A percentile compares a stretch with the other conserved stretches of the same genome.
phyloP scores from a whole-genome alignment of 108 stramenopile species.

The Epipyxis sp. region DNA sequence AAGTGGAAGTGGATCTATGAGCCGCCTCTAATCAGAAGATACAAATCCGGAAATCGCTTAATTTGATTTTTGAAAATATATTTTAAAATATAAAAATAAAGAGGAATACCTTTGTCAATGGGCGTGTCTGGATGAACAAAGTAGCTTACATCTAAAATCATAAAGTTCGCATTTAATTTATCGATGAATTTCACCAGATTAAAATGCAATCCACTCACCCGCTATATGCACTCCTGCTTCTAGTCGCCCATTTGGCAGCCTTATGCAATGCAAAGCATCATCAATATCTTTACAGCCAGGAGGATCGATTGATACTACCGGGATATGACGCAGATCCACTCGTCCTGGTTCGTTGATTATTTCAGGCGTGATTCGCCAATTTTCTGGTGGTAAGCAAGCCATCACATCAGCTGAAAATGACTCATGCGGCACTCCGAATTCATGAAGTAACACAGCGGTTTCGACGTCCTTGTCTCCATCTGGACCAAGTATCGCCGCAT shows the following conservation, averaged over 20 bases:
- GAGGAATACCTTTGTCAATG: slow-evolving; percentile 77
- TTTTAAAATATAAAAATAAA: neutral
- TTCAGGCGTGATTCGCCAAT: slow-evolving; percentile 73
- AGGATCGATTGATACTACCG: slow-evolving; percentile 93
- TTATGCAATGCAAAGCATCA: slow-evolving; percentile 88
- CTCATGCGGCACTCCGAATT: slow-evolving; percentile 90
- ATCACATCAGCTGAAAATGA: slow-evolving; percentile 90
- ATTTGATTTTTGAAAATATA: neutral
- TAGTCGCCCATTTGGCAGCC: slow-evolving; percentile 81
- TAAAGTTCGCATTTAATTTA: too few relatives aligned
- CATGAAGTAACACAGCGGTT: slow-evolving; percentile 84
- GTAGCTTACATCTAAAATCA: slow-evolving; percentile 99
- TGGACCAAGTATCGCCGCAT: slow-evolving; percentile 76
- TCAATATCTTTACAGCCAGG: slow-evolving; percentile 99
- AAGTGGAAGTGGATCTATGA: slow-evolving; percentile 75
- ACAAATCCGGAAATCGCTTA: too few relatives aligned
- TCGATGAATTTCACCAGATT: too few relatives aligned
- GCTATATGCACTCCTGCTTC: slow-evolving; percentile 97
- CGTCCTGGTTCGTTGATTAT: slow-evolving; percentile 62
- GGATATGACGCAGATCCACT: slow-evolving; percentile 78
- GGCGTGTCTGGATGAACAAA: slow-evolving; percentile 85
- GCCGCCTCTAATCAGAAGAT: slow-evolving; percentile 14
- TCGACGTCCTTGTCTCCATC: slow-evolving; percentile 88
- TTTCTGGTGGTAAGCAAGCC: slow-evolving; percentile 87
- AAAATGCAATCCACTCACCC: too few relatives aligned